Conservation (phyloP, 2,329 filamentous ascomycete species). For the Sarocladium kiliense region DNA sequence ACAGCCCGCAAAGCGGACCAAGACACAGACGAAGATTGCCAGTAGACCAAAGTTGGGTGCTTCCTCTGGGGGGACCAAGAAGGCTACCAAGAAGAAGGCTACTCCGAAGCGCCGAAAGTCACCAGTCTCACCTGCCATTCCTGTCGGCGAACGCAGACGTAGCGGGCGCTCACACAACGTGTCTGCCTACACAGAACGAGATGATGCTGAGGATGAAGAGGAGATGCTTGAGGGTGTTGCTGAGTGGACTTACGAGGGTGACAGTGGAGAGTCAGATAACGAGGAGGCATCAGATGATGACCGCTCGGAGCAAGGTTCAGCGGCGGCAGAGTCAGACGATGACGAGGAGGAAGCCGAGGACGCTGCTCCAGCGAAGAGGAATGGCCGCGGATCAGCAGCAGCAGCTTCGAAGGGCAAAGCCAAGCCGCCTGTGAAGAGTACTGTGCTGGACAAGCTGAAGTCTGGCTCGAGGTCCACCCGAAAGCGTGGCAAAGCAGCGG, state of each 20-base stretch:
- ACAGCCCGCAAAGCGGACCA: conserved; percentile 33
- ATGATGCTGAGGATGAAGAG: conserved; percentile 53
- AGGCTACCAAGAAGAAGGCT: conserved; percentile 24
- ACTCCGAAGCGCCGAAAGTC: conserved; percentile 22
- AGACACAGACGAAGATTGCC: conserved; percentile 30
- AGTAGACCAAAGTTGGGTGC: conserved; percentile 30
- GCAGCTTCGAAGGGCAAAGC: not conserved
- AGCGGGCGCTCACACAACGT: conserved; percentile 46
- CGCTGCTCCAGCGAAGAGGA: not conserved
- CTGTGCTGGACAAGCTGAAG: not conserved
- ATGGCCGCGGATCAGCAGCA: not conserved
- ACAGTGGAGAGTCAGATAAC: conserved; percentile 21
- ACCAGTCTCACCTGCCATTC: conserved; percentile 21
- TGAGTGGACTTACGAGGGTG: conserved; percentile 49
- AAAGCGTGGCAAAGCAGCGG: not conserved
- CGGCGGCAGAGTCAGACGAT: conserved; percentile 13
- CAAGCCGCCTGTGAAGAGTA: not conserved
- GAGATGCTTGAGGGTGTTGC: conserved; percentile 59
- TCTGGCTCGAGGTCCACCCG: not conserved
- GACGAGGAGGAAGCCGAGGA: conserved; percentile 17
- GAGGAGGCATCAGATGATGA: conserved; percentile 15
- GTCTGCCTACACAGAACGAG: conserved; percentile 50
- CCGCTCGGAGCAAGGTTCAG: conserved; percentile 14
- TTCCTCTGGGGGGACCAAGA: conserved; percentile 27
- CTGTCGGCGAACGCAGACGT: conserved; percentile 45